Percentiles rank a stretch among this genome's conserved stretches.
These are phyloP conservation scores for Tylopilus orsonianus DNA, from an alignment of 1,284 basidiomycete genomes.

Conservation along the genomic window DNA sequence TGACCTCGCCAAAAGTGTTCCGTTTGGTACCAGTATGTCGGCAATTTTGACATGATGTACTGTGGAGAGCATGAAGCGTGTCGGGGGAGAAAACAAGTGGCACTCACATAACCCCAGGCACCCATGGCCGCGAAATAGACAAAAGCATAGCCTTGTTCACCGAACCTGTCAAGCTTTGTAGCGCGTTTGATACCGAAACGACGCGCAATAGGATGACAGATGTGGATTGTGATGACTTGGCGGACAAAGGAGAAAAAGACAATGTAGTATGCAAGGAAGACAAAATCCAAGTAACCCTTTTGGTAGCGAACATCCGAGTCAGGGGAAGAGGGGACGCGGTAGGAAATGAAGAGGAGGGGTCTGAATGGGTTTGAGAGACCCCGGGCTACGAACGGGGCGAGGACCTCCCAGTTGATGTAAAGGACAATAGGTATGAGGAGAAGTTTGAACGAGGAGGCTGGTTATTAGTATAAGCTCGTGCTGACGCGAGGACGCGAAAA, in stretches of 20 bases:
- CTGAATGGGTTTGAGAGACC: conserved; percentile 73
- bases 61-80: conserved; percentile 28
- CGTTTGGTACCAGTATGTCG: conserved; percentile 89
- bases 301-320: conserved; percentile 63
- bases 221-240: conserved; percentile 70
- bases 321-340: conserved; percentile 57
- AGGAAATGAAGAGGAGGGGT: conserved; percentile 75
- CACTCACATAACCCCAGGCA: conserved; percentile 73
- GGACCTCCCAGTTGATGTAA: conserved; percentile 70
- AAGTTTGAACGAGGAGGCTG: conserved; percentile 72
- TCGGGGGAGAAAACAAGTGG: not conserved
- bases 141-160: conserved; percentile 87
- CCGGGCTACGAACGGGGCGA: conserved; percentile 49
- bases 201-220: conserved; percentile 72
- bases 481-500: not conserved
- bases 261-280: conserved; percentile 86
- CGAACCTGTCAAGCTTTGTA: conserved; percentile 79
- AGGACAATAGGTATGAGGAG: conserved; percentile 72
- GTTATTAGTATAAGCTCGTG: not conserved
- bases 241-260: conserved; percentile 92
- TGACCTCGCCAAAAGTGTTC: conserved; percentile 80
- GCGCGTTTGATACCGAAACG: conserved; percentile 68
- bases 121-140: conserved; percentile 79
- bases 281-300: conserved; percentile 79
- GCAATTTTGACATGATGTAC: conserved; percentile 85